These are phyloP conservation scores for Klebsormidium nitens DNA, from an alignment of 139 green algal genomes.

Conservation along the genomic window DNA sequence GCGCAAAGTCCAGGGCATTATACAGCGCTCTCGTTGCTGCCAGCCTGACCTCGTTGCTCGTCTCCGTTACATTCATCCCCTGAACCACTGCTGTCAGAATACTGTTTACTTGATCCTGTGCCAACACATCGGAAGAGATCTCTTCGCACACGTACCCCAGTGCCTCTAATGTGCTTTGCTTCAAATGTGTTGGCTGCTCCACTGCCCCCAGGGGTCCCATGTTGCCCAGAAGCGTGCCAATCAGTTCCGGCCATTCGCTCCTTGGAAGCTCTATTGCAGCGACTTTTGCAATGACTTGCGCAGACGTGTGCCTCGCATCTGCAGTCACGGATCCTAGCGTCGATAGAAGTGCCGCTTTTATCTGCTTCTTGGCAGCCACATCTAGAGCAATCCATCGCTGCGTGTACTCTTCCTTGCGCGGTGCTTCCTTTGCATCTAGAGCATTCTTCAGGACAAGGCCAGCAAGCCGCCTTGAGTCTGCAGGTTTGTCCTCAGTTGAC, in stretches of 20 bases:
- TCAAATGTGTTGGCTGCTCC: constrained; percentile 23
- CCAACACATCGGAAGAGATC: constrained; percentile 75
- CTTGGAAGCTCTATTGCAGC: constrained; percentile 83
- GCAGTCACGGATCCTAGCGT: constrained; percentile 60
- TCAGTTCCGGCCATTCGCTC: constrained; percentile 77
- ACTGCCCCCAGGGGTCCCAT: constrained; percentile 31
- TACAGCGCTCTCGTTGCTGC: constrained; percentile 81
- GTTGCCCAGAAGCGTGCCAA: constrained; percentile 61
- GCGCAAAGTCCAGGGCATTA: constrained; percentile 93
- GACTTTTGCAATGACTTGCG: constrained; percentile 88
- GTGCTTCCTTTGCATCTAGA: constrained; percentile 77
- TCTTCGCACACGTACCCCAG: constrained; percentile 97
- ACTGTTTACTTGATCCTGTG: constrained; percentile 82
- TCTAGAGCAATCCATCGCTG: constrained; percentile 67
- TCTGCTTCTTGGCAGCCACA: constrained; percentile 55
- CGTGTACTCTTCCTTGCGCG: constrained; percentile 58
- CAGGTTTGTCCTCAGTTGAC: constrained; percentile 60
- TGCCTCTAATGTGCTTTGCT: constrained; percentile 77
- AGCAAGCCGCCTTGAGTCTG: constrained; percentile 69
- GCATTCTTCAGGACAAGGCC: constrained; percentile 95
- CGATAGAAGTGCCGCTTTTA: constrained; percentile 68
- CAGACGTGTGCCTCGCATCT: constrained; percentile 22
- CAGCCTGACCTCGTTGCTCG: constrained; percentile 67
- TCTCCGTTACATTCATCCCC: constrained; percentile 76
- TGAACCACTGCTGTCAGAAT: constrained; percentile 90